A percentile compares a stretch with the other conserved stretches of the same genome.
Conservation (phyloP, 2,329 filamentous ascomycete species). For the Penicillium griseofulvum region DNA sequence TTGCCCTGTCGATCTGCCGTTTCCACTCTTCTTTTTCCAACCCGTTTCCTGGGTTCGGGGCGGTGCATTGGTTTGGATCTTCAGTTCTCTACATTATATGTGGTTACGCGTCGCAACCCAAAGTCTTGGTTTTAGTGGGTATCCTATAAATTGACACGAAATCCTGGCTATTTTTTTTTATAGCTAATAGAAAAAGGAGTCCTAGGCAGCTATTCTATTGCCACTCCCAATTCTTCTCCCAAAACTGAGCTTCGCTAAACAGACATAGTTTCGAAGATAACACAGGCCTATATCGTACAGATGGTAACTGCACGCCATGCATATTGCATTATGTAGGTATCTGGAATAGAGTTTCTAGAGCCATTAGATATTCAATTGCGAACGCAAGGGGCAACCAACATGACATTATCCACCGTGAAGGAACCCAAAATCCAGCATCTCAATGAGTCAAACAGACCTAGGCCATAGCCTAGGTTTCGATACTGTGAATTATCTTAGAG, state of each 20-base stretch:
- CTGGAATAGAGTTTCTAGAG: constrained; percentile 2
- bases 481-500: background rate
- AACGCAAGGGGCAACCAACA: constrained; percentile 12
- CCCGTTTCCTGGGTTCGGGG: constrained; percentile 9
- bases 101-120: background rate
- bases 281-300: background rate
- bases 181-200: background rate
- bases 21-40: constrained; percentile 10
- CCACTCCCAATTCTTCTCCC: background rate
- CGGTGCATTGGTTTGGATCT: constrained; percentile 4
- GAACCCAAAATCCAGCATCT: background rate
- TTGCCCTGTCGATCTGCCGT: constrained; percentile 4
- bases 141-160: background rate
- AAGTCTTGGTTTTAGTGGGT: background rate
- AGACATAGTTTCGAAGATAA: background rate
- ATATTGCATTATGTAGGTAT: constrained; percentile 11
- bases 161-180: too few relatives aligned
- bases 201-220: background rate
- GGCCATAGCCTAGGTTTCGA: background rate
- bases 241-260: too few relatives aligned
- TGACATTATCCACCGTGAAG: background rate
- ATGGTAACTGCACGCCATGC: constrained; percentile 18
- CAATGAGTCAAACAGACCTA: background rate
- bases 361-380: constrained; percentile 1
- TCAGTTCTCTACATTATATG: background rate